Percentiles rank a stretch among this genome's conserved stretches.
Conservation (phyloP, 768 basidiomycete species). For the Lactarius quietus region DNA sequence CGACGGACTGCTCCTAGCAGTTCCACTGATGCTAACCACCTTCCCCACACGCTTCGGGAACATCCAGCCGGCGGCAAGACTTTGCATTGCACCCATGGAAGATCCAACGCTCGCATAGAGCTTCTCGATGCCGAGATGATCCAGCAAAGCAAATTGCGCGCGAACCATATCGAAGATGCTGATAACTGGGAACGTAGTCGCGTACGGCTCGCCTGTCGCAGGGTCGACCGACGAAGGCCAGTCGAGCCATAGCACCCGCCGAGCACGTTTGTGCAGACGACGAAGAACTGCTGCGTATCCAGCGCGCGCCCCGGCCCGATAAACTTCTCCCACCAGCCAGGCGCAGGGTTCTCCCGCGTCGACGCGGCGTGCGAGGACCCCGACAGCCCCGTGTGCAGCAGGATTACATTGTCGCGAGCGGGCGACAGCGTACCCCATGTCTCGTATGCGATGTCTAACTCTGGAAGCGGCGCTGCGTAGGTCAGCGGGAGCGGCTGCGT, state of each 20-base stretch:
- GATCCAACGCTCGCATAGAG: constrained; percentile 92
- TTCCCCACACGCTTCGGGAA: constrained; percentile 85
- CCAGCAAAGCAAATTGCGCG: constrained; percentile 85
- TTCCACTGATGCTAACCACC: constrained; percentile 92
- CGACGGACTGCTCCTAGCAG: constrained; percentile 86
- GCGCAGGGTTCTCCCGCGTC: constrained; percentile 66
- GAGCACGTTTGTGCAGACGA: constrained; percentile 95
- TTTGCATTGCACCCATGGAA: constrained; percentile 99
- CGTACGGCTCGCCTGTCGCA: constrained; percentile 66
- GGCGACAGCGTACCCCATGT: constrained; percentile 92
- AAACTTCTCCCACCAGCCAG: constrained; percentile 99
- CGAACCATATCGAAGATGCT: constrained; percentile 97
- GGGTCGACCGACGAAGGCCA: constrained; percentile 82
- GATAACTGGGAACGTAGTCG: constrained; percentile 86
- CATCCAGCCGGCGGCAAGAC: constrained; percentile 89
- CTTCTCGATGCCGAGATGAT: constrained; percentile 76
- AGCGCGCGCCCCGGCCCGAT: constrained; percentile 93
- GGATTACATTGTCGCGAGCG: constrained; percentile 78
- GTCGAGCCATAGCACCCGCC: constrained; percentile 98
- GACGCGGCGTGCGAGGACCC: constrained; percentile 94
- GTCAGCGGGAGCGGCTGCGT: constrained; percentile 58
- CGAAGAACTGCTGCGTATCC: constrained; percentile 88
- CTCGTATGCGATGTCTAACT: constrained; percentile 92
- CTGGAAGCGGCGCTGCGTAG: constrained; percentile 52
- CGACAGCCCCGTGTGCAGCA: constrained; percentile 93